phyloP scores from a whole-genome alignment of 179 eudicot genomes.

The Gypsophila paniculata region DNA sequence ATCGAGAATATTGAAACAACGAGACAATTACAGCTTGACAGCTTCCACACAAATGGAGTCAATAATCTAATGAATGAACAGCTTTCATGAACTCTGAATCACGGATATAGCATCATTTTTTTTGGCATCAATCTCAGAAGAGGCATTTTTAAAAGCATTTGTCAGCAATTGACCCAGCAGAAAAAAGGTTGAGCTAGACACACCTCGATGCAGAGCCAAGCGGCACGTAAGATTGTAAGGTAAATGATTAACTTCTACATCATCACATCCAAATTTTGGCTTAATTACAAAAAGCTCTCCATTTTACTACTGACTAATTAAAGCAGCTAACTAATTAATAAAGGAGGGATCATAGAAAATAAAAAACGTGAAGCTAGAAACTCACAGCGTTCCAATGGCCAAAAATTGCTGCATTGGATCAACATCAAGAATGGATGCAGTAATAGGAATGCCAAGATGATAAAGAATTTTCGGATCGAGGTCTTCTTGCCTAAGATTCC shows the following conservation, averaged over 20 bases:
- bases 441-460: conserved; percentile 33
- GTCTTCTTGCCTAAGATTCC: conserved; percentile 18
- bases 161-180: not conserved
- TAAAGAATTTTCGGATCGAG: conserved; percentile 21
- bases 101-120: not conserved
- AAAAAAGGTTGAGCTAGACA: not conserved
- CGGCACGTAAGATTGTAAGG: not conserved
- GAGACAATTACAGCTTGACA: not conserved
- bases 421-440: conserved; percentile 31
- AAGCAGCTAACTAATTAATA: not conserved
- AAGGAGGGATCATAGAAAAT: not conserved
- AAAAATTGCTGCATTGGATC: conserved; percentile 33
- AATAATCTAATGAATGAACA: not conserved
- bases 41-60: not conserved
- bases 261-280: not conserved
- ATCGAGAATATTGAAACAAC: not conserved
- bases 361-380: conserved; percentile 1
- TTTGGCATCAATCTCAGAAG: conserved; percentile 4
- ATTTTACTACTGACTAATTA: not conserved
- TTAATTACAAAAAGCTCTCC: not conserved
- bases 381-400: conserved; percentile 38
- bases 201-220: not conserved
- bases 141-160: not conserved
- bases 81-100: not conserved
- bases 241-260: not conserved